Conservation (phyloP, 257 asterid species). For the Marsdenia floribunda region DNA sequence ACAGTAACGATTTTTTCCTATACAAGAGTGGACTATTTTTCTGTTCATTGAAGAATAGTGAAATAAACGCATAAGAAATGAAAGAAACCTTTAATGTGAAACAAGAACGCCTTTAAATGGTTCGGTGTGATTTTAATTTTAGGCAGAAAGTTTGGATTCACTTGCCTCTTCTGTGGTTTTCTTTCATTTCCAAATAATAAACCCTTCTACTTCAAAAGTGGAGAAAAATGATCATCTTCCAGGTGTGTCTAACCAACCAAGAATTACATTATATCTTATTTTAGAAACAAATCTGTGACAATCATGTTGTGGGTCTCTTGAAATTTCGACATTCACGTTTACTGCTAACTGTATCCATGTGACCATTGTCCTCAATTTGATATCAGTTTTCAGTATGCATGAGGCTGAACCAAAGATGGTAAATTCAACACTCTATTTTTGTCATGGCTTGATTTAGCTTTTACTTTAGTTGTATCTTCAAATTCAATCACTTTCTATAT, state of each 20-base stretch:
- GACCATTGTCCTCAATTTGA: neutral
- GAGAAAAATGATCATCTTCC: neutral
- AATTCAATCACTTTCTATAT: slow-evolving; percentile 3
- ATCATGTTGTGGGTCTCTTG: neutral
- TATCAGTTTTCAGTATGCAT: slow-evolving; percentile 6
- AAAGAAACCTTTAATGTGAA: neutral
- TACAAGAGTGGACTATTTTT: neutral
- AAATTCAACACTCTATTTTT: slow-evolving; percentile 7
- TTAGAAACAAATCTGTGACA: slow-evolving; percentile 3
- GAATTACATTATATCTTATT: neutral
- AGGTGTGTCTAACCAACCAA: neutral
- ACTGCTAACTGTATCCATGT: neutral
- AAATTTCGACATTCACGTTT: slow-evolving; percentile 1
- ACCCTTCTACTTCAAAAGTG: neutral
- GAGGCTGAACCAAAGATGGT: slow-evolving; percentile 9
- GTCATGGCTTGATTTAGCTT: slow-evolving; percentile 1
- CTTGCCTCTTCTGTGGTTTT: slow-evolving; percentile 5
- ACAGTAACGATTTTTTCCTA: neutral
- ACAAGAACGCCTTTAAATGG: neutral
- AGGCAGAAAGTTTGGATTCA: neutral
- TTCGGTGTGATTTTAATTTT: neutral
- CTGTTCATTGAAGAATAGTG: neutral
- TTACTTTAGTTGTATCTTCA: neutral
- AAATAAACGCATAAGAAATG: neutral
- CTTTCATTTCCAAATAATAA: slow-evolving; percentile 2